Base-by-base conservation (phyloP, 306 rosid species). In the Ormosia semicastrata region DNA sequence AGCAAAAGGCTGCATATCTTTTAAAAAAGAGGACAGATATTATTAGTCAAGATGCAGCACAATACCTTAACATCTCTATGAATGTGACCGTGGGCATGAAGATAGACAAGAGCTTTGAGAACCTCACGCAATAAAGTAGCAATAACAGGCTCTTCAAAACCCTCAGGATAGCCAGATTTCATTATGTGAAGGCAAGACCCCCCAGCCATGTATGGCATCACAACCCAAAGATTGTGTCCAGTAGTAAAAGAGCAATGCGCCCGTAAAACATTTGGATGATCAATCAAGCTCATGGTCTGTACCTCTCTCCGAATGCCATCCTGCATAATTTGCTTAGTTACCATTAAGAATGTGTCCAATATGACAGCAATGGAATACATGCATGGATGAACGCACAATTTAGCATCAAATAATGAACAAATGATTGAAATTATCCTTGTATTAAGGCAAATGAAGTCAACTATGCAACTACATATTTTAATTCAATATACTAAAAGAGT, bases 131-230 rank as follows among this genome's bases (percentile, higher is more conserved):
- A 71, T 77, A 95, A 86, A 70, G 97, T 90, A 57, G 94, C 98
- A 80, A 95, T 95, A 88, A 90, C 94, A 87, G 92, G 88, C 88
- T 95, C 99, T 53, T 95, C 99, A 82, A 95, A 92, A 71, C 99
- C 99, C 78, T 93, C 99, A 3, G 97, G 88, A 79, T 73, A 88
- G 6, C 86, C 10, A 70, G 94, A 90, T 83, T 95, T 95, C 95
- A 95, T 95, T 87, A 95, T 95, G 82, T 93, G 98, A 80, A 95
- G 94, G 89, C 98, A 95, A 75, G 99, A 95, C 33, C 99, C 99
- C 59, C 95, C 99, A 49, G 97, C 90, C 99, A 95, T 95, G 85
- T 91, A 95, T 74, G 99, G 99, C 99, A 95, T 95, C 87, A 95
- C 99, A 76, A 95, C 97, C 98, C 99, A 95, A 82, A 95, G 99